These are phyloP conservation scores for Saturnispora zaruensis DNA, from an alignment of 805 yeast species.

Conservation along the genomic window DNA sequence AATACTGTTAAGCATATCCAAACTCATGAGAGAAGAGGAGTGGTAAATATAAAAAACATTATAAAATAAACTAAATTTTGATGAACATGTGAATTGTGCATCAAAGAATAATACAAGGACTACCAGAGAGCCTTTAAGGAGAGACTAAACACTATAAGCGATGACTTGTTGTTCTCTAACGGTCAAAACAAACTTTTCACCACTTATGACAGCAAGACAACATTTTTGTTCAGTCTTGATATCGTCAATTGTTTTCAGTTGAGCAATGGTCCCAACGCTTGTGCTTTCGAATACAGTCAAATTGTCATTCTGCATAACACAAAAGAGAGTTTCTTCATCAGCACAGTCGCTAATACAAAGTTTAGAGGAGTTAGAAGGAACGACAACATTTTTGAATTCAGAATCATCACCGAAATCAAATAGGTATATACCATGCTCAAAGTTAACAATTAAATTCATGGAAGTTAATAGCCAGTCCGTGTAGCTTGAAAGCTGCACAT, in stretches of 20 bases:
- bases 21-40: too few species aligned
- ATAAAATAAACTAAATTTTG: too few species aligned
- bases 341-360: constrained; percentile 12
- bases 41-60: too few species aligned
- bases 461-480: constrained; percentile 19
- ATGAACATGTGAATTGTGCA: not conserved
- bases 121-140: not conserved
- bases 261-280: constrained; percentile 18
- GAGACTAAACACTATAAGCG: constrained; percentile 9
- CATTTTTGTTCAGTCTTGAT: constrained; percentile 10
- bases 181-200: constrained; percentile 12
- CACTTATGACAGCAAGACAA: constrained; percentile 19
- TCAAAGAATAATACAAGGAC: not conserved
- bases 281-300: constrained; percentile 15
- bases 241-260: constrained; percentile 12
- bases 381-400: constrained; percentile 18
- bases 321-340: constrained; percentile 20
- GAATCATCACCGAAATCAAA: constrained; percentile 17
- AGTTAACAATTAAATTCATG: constrained; percentile 15
- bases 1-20: too few species aligned
- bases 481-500: constrained; percentile 15
- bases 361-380: not conserved
- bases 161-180: constrained; percentile 15
- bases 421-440: constrained; percentile 15
- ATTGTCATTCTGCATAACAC: constrained; percentile 8